Conservation (phyloP, 345 rosid species). For the Murraya koenigii region DNA sequence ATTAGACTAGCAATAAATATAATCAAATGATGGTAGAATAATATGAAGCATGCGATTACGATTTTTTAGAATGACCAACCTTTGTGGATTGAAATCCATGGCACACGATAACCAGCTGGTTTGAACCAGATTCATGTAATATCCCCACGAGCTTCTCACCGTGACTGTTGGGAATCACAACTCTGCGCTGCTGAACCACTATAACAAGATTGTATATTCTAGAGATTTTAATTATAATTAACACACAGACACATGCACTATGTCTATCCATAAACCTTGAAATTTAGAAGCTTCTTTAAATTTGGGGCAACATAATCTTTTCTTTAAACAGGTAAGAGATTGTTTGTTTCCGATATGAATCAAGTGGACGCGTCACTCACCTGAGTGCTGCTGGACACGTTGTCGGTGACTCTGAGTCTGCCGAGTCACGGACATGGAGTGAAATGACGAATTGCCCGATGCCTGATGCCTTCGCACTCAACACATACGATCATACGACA, state of each 20-base stretch:
- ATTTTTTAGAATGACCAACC: constrained; percentile 32
- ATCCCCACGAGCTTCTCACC: constrained; percentile 81
- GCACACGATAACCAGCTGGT: constrained; percentile 70
- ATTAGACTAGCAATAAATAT: not conserved
- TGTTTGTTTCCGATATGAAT: too few species aligned
- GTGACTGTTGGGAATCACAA: constrained; percentile 51
- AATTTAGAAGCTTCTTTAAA: not conserved
- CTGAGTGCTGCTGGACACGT: constrained; percentile 16
- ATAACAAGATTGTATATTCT: not conserved
- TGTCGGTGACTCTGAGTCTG: constrained; percentile 18
- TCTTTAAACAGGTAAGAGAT: not conserved
- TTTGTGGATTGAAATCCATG: constrained; percentile 82
- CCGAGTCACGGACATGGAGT: constrained; percentile 24
- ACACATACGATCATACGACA: not conserved
- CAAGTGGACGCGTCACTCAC: constrained; percentile 13
- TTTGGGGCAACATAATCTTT: not conserved
- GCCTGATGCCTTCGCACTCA: not conserved
- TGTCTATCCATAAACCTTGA: not conserved
- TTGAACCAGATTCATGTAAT: constrained; percentile 75
- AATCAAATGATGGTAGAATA: not conserved
- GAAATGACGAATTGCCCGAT: not conserved
- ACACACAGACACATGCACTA: not conserved
- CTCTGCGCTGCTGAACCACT: constrained; percentile 28
- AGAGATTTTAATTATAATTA: not conserved
- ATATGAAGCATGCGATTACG: not conserved